A percentile compares a stretch with the other conserved stretches of the same genome.
These are phyloP conservation scores for Juncus inflexus DNA, from an alignment of 176 grass and related monocot species.

Conservation along the genomic window DNA sequence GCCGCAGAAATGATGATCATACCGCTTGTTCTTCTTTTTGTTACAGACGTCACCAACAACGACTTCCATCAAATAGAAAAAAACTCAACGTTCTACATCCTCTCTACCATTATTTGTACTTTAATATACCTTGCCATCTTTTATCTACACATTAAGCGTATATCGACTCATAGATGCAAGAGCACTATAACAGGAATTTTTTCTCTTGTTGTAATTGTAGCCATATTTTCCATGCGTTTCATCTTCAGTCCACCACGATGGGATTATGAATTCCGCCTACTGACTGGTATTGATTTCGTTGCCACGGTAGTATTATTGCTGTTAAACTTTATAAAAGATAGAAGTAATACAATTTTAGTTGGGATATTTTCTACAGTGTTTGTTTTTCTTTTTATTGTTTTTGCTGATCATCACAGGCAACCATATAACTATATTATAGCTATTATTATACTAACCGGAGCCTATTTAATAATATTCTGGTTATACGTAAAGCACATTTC, in stretches of 20 bases:
- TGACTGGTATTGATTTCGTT: not conserved
- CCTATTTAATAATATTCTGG: constrained; percentile 8
- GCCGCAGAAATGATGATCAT: no score
- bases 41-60: no score
- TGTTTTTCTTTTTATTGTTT: no score
- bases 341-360: constrained; percentile 8
- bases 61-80: no score
- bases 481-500: not conserved
- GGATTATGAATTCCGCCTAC: constrained; percentile 1
- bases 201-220: not conserved
- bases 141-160: not conserved
- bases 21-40: no score
- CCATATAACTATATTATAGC: not conserved
- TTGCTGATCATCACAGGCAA: not conserved
- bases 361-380: not conserved
- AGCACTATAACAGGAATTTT: not conserved
- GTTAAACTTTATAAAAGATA: not conserved
- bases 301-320: constrained; percentile 9
- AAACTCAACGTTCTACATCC: no score
- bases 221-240: constrained; percentile 1
- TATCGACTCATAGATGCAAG: not conserved
- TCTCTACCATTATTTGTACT: not conserved
- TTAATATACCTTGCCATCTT: constrained; percentile 1
- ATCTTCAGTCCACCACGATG: no score
- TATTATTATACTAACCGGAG: not conserved